Evolutionary conservation across 2,329 filamentous ascomycete species (phyloP), one percentile per base, ranked within the genome.

Genomic region (Stagonosporopsis tanaceti): DNA sequence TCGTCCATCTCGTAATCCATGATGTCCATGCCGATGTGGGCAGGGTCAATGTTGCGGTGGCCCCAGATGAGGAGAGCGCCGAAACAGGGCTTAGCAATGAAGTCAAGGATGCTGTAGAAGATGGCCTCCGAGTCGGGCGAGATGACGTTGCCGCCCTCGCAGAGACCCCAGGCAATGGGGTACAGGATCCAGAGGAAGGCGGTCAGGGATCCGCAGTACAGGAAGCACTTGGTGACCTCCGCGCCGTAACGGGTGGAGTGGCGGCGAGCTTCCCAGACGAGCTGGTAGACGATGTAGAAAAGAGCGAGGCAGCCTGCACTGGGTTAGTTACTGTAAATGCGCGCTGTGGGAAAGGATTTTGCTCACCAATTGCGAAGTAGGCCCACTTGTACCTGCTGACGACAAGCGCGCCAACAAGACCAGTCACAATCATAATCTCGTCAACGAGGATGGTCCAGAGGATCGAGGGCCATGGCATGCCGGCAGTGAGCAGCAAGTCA

Each of bases 21-120:
- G 55, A 83, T 81, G 34, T 74, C 63, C 17, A 88, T 77, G 6
- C 87, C 87, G 12, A 90, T 77, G 14, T 79, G 76, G 5, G 79
- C 76, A 9, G 86, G 84, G 42, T 86, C 82, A 47, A 89, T 89
- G 62, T 84, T 84, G 44, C 85, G 80, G 71, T 89, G 87, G 1
- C 86, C 86, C 76, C 79, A 86, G 47, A 91, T 77, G 1, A 91
- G 79, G 0, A 89, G 68, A 12, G 80, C 78, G 15, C 85, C 85
- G 62, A 90, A 90, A 8, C 84, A 78, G 0, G 86, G 85, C 77
- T 90, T 90, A 6, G 87, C 82, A 3, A 89, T 59, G 5, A 90
- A 73, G 58, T 91, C 88, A 0, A 91, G 79, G 3, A 90, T 76
- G 39, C 87, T 87, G 68, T 91, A 91, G 70, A 90, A 89, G 57